Evolutionary conservation across 116 monocot genomes (phyloP).

Genomic region (Cymodocea nodosa): DNA sequence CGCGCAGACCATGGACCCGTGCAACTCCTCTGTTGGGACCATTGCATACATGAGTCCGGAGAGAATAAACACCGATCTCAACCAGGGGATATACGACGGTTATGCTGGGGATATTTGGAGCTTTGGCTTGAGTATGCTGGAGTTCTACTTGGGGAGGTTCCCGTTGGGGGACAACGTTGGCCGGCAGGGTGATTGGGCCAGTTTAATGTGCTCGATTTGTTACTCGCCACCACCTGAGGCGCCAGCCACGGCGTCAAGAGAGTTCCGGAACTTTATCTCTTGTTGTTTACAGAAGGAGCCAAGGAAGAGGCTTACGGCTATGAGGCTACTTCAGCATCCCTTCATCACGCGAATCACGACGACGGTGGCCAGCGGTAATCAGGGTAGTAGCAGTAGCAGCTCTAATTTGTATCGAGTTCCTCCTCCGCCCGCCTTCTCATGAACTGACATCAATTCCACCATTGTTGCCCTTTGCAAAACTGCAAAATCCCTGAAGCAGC

Average conservation of each 20-base stretch:
- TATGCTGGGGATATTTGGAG: slow-evolving; percentile 48
- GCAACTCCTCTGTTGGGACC: slow-evolving; percentile 48
- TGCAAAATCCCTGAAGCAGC: no score
- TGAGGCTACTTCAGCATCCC: slow-evolving; percentile 29
- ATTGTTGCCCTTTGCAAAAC: no score
- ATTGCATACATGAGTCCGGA: slow-evolving; percentile 58
- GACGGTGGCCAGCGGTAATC: background rate
- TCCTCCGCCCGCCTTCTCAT: background rate
- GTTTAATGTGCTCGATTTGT: slow-evolving; percentile 36
- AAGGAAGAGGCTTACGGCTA: slow-evolving; percentile 16
- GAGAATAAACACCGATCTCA: slow-evolving; percentile 48
- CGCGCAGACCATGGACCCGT: slow-evolving; percentile 48
- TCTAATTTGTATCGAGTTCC: slow-evolving; percentile 1
- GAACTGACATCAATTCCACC: no score
- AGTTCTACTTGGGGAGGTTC: slow-evolving; percentile 36
- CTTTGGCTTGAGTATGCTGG: slow-evolving; percentile 39
- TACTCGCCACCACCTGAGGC: slow-evolving; percentile 28
- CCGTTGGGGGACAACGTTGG: slow-evolving; percentile 30
- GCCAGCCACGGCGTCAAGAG: slow-evolving; percentile 23
- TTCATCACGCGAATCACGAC: slow-evolving; percentile 17
- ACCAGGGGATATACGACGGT: slow-evolving; percentile 37
- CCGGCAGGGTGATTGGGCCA: slow-evolving; percentile 37
- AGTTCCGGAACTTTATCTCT: slow-evolving; percentile 28
- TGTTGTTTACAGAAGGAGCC: slow-evolving; percentile 46
- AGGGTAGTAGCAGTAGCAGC: background rate